Evolutionary conservation across 2,329 filamentous ascomycete genomes (phyloP).

Genomic region (Claviceps sp.): DNA sequence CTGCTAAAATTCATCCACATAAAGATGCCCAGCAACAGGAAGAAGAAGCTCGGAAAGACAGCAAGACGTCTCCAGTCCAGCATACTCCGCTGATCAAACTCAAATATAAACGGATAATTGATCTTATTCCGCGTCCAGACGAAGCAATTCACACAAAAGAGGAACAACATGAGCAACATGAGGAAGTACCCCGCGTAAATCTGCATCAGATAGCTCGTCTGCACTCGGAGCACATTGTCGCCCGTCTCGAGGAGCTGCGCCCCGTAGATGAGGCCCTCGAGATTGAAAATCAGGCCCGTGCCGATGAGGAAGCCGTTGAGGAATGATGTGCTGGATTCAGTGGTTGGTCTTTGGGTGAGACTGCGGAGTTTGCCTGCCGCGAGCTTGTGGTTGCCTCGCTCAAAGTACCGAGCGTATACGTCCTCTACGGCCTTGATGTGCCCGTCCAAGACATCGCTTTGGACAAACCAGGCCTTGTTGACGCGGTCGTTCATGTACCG

Average conservation of each 20-base stretch:
- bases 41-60: conserved; percentile 75
- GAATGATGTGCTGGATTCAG: conserved; percentile 45
- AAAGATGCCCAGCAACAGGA: conserved; percentile 63
- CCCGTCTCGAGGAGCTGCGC: conserved; percentile 35
- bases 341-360: conserved; percentile 43
- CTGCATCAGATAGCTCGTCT: conserved; percentile 63
- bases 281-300: conserved; percentile 48
- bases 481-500: conserved; percentile 87
- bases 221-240: conserved; percentile 32
- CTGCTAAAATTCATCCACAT: conserved; percentile 81
- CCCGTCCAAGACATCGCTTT: conserved; percentile 70
- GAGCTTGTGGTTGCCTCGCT: conserved; percentile 83
- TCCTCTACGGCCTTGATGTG: conserved; percentile 76
- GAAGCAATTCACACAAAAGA: conserved; percentile 79
- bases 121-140: conserved; percentile 76
- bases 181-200: conserved; percentile 90
- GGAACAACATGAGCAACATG: conserved; percentile 60
- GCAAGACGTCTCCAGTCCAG: conserved; percentile 82
- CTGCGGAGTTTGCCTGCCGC: conserved; percentile 77
- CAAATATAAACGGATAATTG: conserved; percentile 95
- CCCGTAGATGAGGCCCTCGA: conserved; percentile 53
- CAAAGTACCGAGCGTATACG: conserved; percentile 88
- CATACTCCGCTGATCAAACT: conserved; percentile 76
- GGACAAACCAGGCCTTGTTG: conserved; percentile 80
- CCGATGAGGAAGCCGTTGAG: conserved; percentile 54